These are phyloP conservation scores for Linnemannia schmuckeri DNA, from an alignment of 192 early-diverging fungal species.

Conservation along the genomic window DNA sequence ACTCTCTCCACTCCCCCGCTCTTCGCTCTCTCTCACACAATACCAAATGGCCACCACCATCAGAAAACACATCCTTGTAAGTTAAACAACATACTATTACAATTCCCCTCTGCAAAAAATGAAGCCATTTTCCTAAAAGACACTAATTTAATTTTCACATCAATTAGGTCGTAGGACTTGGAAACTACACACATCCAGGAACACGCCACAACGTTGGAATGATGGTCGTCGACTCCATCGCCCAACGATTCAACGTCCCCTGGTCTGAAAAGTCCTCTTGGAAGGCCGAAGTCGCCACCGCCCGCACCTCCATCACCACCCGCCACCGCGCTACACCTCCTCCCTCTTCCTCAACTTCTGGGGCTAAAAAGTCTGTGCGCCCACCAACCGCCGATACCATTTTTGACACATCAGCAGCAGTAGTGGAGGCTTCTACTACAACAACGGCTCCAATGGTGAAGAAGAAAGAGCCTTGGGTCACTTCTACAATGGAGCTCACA, in stretches of 20 bases:
- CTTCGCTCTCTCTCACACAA: neutral
- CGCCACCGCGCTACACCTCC: neutral
- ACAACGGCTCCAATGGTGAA: neutral
- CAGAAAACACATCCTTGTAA: conserved; percentile 31
- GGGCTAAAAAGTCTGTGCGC: neutral
- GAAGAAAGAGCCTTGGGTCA: conserved; percentile 10
- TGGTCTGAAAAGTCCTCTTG: conserved; percentile 58
- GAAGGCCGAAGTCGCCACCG: conserved; percentile 44
- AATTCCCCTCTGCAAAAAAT: too few species aligned
- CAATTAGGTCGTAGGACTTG: conserved; percentile 75
- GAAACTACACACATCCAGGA: conserved; percentile 73
- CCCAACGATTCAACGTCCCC: conserved; percentile 53
- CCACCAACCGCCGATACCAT: neutral
- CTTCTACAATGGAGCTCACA: conserved; percentile 41
- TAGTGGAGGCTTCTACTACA: neutral
- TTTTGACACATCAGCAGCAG: neutral
- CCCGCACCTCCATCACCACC: conserved; percentile 21
- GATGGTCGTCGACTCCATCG: conserved; percentile 72
- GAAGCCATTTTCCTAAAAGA: too few species aligned
- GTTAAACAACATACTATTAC: neutral
- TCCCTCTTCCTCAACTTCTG: neutral
- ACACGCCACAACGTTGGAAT: conserved; percentile 84
- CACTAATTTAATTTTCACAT: conserved; percentile 4
- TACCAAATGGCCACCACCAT: conserved; percentile 12
- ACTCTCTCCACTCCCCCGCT: neutral